Conservation (phyloP, 1,284 basidiomycete genomes). For the Microbotryum scabiosae region DNA sequence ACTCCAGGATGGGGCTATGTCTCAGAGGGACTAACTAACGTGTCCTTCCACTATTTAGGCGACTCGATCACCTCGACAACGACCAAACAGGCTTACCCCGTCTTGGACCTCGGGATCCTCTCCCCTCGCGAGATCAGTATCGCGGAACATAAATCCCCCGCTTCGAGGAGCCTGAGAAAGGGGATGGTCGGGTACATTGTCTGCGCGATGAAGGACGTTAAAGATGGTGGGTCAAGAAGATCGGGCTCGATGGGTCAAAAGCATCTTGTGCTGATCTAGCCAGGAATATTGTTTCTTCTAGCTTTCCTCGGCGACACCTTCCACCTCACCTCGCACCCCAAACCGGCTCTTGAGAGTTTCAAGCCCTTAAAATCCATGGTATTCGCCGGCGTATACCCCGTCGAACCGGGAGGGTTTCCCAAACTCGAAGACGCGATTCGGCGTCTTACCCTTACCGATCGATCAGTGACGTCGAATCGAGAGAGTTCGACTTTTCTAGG, state of each 20-base stretch:
- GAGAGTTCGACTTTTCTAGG: slow-evolving; percentile 91
- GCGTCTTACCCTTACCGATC: slow-evolving; percentile 76
- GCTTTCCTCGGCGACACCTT: slow-evolving; percentile 92
- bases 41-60: slow-evolving; percentile 46
- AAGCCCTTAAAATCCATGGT: slow-evolving; percentile 93
- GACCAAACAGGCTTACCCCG: slow-evolving; percentile 83
- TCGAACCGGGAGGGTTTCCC: slow-evolving; percentile 81
- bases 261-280: background rate
- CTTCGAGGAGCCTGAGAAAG: slow-evolving; percentile 14
- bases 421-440: slow-evolving; percentile 95
- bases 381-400: slow-evolving; percentile 89
- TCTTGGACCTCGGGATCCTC: slow-evolving; percentile 85
- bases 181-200: slow-evolving; percentile 35
- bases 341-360: slow-evolving; percentile 81
- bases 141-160: slow-evolving; percentile 11
- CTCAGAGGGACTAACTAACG: background rate
- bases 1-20: background rate
- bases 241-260: background rate
- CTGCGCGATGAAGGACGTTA: slow-evolving; percentile 96
- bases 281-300: slow-evolving; percentile 36
- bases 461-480: slow-evolving; percentile 80
- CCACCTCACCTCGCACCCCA: slow-evolving; percentile 61
- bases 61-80: slow-evolving; percentile 81
- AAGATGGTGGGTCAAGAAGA: slow-evolving; percentile 60
- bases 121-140: slow-evolving; percentile 74